phyloP scores from a whole-genome alignment of 2,329 filamentous ascomycete species.

The Gaeumannomyces tritici region DNA sequence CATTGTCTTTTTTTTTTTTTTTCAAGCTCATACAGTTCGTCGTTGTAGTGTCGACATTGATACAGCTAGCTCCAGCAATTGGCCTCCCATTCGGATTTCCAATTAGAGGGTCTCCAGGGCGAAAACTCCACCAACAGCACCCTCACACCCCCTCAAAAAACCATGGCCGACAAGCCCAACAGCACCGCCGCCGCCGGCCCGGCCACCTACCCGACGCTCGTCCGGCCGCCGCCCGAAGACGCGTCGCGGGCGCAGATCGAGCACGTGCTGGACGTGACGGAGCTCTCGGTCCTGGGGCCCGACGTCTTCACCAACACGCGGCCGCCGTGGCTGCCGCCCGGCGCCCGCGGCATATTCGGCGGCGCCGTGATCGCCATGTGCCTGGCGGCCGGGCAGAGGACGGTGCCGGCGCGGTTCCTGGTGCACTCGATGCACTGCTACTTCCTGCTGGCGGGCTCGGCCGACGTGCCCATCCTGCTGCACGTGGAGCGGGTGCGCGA shows the following conservation, averaged over 20 bases:
- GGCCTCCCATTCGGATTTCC: too few relatives aligned
- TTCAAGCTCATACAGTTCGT: not conserved
- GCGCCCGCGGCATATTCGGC: conserved; percentile 88
- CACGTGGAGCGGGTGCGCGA: conserved; percentile 91
- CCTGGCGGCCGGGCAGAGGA: conserved; percentile 78
- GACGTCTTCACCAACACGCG: conserved; percentile 94
- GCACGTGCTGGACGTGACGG: conserved; percentile 79
- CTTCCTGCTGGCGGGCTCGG: conserved; percentile 85
- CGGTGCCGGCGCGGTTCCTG: conserved; percentile 69
- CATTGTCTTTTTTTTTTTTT: too few relatives aligned
- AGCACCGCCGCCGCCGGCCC: not conserved
- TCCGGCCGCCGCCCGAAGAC: conserved; percentile 66
- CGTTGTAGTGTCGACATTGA: too few relatives aligned
- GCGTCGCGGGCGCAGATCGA: conserved; percentile 71
- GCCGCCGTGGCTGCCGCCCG: conserved; percentile 83
- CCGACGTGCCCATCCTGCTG: conserved; percentile 79
- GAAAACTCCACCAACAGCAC: not conserved
- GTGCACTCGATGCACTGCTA: conserved; percentile 99
- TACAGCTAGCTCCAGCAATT: too few relatives aligned
- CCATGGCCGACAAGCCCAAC: not conserved
- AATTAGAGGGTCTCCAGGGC: too few relatives aligned
- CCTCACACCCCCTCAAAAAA: too few relatives aligned
- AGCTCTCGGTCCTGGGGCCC: conserved; percentile 68
- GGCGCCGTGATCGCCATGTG: conserved; percentile 89
- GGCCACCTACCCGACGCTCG: conserved; percentile 40